These are phyloP conservation scores for Multifurca ochricompacta DNA, from an alignment of 768 basidiomycete species.

Conservation along the genomic window DNA sequence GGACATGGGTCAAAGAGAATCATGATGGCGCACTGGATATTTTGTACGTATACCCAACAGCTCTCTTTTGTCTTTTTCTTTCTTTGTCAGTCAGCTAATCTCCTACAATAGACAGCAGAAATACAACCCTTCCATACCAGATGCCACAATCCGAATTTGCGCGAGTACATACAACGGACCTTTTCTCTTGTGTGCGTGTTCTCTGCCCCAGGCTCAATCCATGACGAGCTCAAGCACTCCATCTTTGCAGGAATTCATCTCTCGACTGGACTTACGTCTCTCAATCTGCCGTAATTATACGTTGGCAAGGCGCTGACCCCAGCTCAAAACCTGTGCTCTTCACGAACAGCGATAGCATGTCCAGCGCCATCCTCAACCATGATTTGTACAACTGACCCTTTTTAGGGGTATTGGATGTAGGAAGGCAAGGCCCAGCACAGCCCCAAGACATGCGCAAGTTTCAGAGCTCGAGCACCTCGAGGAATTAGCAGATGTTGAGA, in stretches of 20 bases:
- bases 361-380: background rate
- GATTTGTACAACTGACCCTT: background rate
- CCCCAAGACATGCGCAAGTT: background rate
- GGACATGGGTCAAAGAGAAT: background rate
- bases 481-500: background rate
- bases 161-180: background rate
- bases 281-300: slow-evolving; percentile 1
- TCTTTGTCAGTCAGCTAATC: background rate
- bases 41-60: background rate
- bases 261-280: background rate
- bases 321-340: slow-evolving; percentile 1
- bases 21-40: background rate
- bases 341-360: slow-evolving; percentile 3
- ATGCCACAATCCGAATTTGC: background rate
- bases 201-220: background rate
- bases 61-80: too few relatives aligned
- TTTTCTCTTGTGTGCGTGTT: background rate
- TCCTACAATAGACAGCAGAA: background rate
- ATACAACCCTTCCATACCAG: background rate
- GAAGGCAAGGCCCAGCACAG: background rate
- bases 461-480: background rate
- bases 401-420: background rate
- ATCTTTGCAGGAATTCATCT: background rate
- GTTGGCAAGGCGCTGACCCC: slow-evolving; percentile 4
- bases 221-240: background rate